A percentile compares a stretch with the other conserved stretches of the same genome.
These are phyloP conservation scores for Ceratonia siliqua DNA, from an alignment of 306 rosid genomes.

Conservation along the genomic window DNA sequence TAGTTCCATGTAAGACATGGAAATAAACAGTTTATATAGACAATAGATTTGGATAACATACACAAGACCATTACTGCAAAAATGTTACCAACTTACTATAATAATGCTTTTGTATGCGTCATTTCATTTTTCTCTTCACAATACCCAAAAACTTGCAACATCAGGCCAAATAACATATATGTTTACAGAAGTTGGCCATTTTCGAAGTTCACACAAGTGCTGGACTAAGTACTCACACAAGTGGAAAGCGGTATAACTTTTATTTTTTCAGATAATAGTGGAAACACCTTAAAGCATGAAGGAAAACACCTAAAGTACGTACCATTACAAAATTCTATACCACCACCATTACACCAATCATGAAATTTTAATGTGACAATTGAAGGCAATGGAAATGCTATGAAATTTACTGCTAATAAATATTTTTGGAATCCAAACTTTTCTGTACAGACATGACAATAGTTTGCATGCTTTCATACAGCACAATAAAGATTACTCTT, in stretches of 20 bases:
- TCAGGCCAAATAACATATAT: not conserved
- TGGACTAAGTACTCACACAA: not conserved
- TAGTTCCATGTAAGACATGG: slow-evolving; percentile 25
- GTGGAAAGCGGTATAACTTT: not conserved
- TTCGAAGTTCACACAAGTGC: slow-evolving; percentile 1
- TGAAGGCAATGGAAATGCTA: not conserved
- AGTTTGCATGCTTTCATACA: not conserved
- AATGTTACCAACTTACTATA: too few species aligned
- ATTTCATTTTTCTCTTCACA: not conserved
- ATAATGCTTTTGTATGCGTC: too few species aligned
- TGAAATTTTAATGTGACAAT: not conserved
- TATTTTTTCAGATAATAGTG: not conserved
- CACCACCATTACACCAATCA: too few species aligned
- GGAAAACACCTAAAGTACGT: not conserved
- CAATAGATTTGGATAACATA: not conserved
- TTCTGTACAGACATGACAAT: not conserved
- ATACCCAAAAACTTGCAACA: not conserved
- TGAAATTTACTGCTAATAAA: not conserved
- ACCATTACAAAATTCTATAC: not conserved
- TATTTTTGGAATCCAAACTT: not conserved
- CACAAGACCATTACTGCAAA: not conserved
- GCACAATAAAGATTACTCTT: not conserved
- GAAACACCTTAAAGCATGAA: not conserved
- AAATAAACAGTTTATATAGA: not conserved
- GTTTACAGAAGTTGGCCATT: not conserved